Conservation (phyloP, 1,284 basidiomycete species). For the Rhodotorula sp. region DNA sequence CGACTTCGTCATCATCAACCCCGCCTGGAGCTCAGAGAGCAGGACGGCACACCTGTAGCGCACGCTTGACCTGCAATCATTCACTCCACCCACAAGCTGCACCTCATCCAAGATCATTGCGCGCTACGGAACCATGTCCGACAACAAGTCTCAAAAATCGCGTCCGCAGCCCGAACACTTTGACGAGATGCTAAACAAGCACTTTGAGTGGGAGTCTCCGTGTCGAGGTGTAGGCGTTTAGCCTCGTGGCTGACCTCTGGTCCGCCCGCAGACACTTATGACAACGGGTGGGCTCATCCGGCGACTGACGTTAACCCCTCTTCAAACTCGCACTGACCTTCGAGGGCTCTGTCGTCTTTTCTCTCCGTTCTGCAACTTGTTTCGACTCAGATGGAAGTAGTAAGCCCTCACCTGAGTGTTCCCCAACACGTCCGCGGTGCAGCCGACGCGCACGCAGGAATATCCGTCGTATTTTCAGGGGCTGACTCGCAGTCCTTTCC, state of each 20-base stretch:
- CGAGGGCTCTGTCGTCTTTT: too few species aligned
- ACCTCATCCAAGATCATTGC: not conserved
- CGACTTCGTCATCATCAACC: not conserved
- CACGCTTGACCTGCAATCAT: not conserved
- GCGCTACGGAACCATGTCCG: not conserved
- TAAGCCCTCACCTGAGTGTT: not conserved
- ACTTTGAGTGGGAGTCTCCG: constrained; percentile 18
- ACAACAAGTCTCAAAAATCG: not conserved
- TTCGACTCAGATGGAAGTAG: not conserved
- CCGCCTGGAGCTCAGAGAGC: not conserved
- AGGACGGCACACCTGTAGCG: not conserved
- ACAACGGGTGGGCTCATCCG: constrained; percentile 15
- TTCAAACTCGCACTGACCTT: not conserved
- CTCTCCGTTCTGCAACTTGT: not conserved
- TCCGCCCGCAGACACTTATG: constrained; percentile 25
- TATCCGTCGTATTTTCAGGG: too few species aligned
- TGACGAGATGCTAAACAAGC: constrained; percentile 27
- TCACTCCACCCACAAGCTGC: not conserved
- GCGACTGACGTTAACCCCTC: not conserved
- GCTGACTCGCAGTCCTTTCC: not conserved
- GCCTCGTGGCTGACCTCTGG: too few species aligned
- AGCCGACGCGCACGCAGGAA: too few species aligned
- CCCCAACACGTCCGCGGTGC: too few species aligned
- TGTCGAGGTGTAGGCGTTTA: not conserved
- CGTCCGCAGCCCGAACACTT: constrained; percentile 22